Evolutionary conservation across 768 basidiomycete genomes (phyloP), one percentile per base, ranked within the genome.

Genomic region (Amanita subjunquillea): DNA sequence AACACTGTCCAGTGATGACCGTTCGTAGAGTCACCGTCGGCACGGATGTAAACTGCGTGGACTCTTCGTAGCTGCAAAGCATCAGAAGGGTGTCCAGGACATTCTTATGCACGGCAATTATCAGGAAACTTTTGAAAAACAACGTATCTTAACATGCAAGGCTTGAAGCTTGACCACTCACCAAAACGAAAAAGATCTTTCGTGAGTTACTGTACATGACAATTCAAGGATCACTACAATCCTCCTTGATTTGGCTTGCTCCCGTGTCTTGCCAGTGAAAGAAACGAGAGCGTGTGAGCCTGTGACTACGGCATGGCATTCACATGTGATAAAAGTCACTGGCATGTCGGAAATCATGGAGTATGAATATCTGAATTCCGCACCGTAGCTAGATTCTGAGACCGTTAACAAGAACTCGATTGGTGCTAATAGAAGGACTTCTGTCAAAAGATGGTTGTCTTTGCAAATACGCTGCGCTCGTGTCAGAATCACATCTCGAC

Each of bases 231-330:
- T 67, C 38, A 65, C 68, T 67, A 29, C 37, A 42, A 34, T 50
- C n/a, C 46, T 49, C 34, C 2, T 10, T 2, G 17, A n/a, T 27
- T 17, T 15, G 9, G 10, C 57, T 61, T 39, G 64, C 65, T 10
- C 68, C 67, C n/a, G 63, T 61, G 53, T 69, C 65, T 60, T 69
- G 65, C 68, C 66, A 69, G 49, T 64, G 66, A 45, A 70, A 70
- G 55, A 67, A 69, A 22, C 56, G 57, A 8, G 54, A 54, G 36
- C 69, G 67, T 41, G 23, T 45, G 17, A 40, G 39, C 42, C 17
- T 20, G 23, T 7, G 12, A 37, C 37, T 38, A 10, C 7, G 12
- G 27, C 12, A 25, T 25, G 4, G 22, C 9, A n/a, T 7, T 17
- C 23, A n/a, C 15, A 20, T 42, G 12, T 50, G 9, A 23, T 13